Evolutionary conservation across 371 early-diverging fungal species (phyloP).

Genomic region (Phascolomyces articulosus): DNA sequence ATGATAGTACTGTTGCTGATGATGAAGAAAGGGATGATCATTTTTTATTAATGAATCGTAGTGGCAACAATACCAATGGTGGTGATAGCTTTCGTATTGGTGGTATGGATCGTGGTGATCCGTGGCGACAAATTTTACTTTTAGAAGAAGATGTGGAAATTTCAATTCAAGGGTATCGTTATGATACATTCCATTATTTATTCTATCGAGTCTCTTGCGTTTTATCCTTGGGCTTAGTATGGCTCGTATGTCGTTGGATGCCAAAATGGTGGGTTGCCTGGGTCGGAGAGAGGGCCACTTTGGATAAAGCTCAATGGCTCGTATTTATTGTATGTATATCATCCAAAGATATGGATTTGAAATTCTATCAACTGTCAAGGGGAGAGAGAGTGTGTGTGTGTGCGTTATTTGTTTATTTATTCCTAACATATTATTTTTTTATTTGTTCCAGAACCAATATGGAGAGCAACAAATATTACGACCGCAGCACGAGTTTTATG

Average conservation of each 20-base stretch:
- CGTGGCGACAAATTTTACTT: slow-evolving; percentile 28
- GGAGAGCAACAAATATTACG: slow-evolving; percentile 62
- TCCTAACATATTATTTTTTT: too few relatives aligned
- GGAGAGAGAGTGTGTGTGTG: too few relatives aligned
- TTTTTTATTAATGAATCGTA: background rate
- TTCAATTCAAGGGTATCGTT: slow-evolving; percentile 67
- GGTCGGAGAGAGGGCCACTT: slow-evolving; percentile 58
- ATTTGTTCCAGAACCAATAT: slow-evolving; percentile 69
- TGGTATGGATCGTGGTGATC: slow-evolving; percentile 10
- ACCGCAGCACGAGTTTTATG: slow-evolving; percentile 62
- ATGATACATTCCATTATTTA: slow-evolving; percentile 40
- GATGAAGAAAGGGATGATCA: slow-evolving; percentile 31
- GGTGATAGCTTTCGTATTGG: slow-evolving; percentile 7
- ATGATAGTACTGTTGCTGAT: slow-evolving; percentile 18
- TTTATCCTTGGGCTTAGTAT: slow-evolving; percentile 71
- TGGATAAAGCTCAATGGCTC: slow-evolving; percentile 73
- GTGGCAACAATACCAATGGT: background rate
- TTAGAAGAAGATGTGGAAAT: slow-evolving; percentile 56
- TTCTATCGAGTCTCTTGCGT: slow-evolving; percentile 68
- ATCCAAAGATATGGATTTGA: background rate
- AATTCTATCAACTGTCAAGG: background rate
- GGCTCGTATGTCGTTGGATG: slow-evolving; percentile 85
- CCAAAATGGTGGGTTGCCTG: slow-evolving; percentile 73
- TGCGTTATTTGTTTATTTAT: too few relatives aligned
- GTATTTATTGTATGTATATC: slow-evolving; percentile 56